Evolutionary conservation across 768 basidiomycete species (phyloP), one percentile per base, ranked within the genome.

Genomic region (Podaxis pistillaris): DNA sequence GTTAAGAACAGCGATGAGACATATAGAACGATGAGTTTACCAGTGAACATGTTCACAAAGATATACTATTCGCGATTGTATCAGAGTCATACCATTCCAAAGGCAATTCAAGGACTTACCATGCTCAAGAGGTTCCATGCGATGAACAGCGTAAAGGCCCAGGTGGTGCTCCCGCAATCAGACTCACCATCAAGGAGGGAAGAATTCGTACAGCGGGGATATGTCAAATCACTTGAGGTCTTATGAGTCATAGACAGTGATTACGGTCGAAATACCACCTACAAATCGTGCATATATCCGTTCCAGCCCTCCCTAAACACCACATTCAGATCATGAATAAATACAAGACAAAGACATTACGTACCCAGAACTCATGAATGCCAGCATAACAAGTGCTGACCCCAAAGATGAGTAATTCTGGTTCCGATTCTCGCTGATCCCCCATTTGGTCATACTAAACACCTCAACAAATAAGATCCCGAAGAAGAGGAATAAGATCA

Each of bases 241-340:
- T 67, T 41, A 68, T 51, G 22, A 24, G 22, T 26, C 22, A 19
- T 56, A 1, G 22, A 8, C 4, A 22, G 12, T 13, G 22, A 13
- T 22, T 28, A 19, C 5, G 12, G 26, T 50, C 26, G 22, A 46
- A 44, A 26, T 37, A 56, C 36, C 5, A 75, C 89, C 70, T 72
- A 95, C 93, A 87, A 96, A 75, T 98, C 93, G 71, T 98, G 96
- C 96, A 98, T 98, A 72, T 89, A 97, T 68, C 89, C 87, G 71
- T 98, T 98, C 96, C 96, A 98, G 0, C 88, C 93, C 73, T 98
- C 96, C 8, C 95, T 95, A 66, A 6, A 66, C 57, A 17, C 17
- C 30, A 58, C 51, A 51, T 56, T 67, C 33, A 66, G 62, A 40
- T 71, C 51, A 56, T 56, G 53, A 59, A 22, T 44, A 49, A 51